These are phyloP conservation scores for Lichtheimia corymbifera DNA, from an alignment of 371 early-diverging fungal genomes.

Conservation along the genomic window DNA sequence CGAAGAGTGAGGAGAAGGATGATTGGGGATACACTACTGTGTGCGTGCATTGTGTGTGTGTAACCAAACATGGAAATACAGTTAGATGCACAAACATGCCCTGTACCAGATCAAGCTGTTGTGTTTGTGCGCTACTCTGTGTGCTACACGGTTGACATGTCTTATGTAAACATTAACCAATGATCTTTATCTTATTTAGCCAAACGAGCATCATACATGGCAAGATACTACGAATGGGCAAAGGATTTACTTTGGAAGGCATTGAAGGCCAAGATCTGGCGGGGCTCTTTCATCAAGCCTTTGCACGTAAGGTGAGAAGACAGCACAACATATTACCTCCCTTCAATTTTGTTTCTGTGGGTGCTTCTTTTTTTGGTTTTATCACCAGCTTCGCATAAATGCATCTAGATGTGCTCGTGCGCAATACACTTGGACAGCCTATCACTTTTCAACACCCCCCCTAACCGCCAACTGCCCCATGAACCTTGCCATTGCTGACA, in stretches of 20 bases:
- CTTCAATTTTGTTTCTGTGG: constrained; percentile 5
- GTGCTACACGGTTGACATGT: background rate
- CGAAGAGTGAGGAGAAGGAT: no score
- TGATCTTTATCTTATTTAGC: constrained; percentile 22
- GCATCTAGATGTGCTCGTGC: constrained; percentile 21
- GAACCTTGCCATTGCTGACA: no score
- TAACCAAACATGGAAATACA: background rate
- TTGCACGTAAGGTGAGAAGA: constrained; percentile 62
- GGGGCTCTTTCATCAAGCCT: constrained; percentile 77
- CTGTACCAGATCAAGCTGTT: background rate
- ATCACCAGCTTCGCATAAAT: constrained; percentile 7
- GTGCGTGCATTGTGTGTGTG: background rate
- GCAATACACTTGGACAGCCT: background rate
- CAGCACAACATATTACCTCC: background rate
- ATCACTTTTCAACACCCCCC: no score
- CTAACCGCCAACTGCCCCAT: no score
- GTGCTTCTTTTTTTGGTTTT: constrained; percentile 9
- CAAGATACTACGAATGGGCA: constrained; percentile 86
- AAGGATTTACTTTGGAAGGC: constrained; percentile 81
- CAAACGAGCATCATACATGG: constrained; percentile 80
- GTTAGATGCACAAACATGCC: background rate
- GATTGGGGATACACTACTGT: no score
- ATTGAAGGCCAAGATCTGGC: constrained; percentile 85
- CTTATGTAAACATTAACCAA: background rate
- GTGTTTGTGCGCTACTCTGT: no score